These are phyloP conservation scores for Aspergillus fumigatus DNA, from an alignment of 2,329 filamentous ascomycete genomes.

Conservation along the genomic window DNA sequence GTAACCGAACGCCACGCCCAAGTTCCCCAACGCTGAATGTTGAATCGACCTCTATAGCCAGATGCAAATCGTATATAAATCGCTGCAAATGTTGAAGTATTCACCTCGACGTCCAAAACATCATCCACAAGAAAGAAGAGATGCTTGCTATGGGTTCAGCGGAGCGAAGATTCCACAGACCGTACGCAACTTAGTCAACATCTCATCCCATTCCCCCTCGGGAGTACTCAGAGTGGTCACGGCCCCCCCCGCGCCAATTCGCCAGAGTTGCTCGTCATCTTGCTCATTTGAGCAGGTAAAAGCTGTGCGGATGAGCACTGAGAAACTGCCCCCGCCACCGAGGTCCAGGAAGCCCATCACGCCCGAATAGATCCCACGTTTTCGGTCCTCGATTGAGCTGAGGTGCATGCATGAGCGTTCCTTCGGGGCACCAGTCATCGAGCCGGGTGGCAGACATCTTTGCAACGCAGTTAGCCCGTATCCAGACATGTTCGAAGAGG, in stretches of 20 bases:
- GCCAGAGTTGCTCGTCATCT: constrained; percentile 53
- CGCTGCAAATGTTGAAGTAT: constrained; percentile 27
- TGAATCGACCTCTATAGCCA: constrained; percentile 22
- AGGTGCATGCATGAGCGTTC: constrained; percentile 85
- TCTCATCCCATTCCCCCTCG: constrained; percentile 82
- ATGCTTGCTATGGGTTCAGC: constrained; percentile 7
- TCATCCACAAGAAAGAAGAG: constrained; percentile 1
- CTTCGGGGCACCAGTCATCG: constrained; percentile 96
- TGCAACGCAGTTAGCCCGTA: constrained; percentile 70
- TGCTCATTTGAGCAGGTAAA: constrained; percentile 46
- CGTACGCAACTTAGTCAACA: constrained; percentile 66
- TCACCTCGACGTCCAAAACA: constrained; percentile 9
- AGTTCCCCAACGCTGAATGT: constrained; percentile 23
- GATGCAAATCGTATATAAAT: constrained; percentile 3
- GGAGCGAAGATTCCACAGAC: constrained; percentile 41
- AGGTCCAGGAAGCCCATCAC: constrained; percentile 88
- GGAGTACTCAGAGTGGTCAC: constrained; percentile 79
- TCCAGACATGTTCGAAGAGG: constrained; percentile 32
- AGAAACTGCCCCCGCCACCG: constrained; percentile 81
- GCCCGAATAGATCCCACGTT: constrained; percentile 76
- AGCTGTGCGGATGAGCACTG: constrained; percentile 80
- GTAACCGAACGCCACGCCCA: constrained; percentile 4
- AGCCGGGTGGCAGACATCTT: constrained; percentile 76
- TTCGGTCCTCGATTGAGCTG: constrained; percentile 58
- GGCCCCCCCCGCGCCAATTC: constrained; percentile 83